Conservation (phyloP, 345 rosid genomes). For the Hibiscus tridactylites region DNA sequence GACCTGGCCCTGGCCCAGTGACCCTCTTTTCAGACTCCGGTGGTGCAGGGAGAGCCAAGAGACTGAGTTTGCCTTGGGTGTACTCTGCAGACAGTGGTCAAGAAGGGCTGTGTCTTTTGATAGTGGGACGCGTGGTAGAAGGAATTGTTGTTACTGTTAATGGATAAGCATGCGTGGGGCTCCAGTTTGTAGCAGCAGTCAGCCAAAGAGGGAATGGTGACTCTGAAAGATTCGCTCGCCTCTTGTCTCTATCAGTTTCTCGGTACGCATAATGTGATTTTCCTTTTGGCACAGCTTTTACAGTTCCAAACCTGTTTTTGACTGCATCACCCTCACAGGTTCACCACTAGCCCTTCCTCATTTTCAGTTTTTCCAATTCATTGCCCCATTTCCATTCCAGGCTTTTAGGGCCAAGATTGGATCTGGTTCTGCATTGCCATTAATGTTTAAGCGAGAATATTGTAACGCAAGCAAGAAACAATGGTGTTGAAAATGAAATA, state of each 20-base stretch:
- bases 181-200: conserved; percentile 11
- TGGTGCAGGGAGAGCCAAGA: not conserved
- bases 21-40: not conserved
- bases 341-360: not conserved
- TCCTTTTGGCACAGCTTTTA: not conserved
- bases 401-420: not conserved
- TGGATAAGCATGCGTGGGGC: conserved; percentile 16
- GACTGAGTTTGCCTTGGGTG: not conserved
- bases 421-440: not conserved
- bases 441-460: not conserved
- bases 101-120: not conserved
- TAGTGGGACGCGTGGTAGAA: not conserved
- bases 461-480: too few relatives aligned
- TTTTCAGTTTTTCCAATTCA: not conserved
- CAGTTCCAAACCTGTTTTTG: not conserved
- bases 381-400: not conserved
- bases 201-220: conserved; percentile 3
- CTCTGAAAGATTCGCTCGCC: conserved; percentile 7
- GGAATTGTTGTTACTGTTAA: conserved; percentile 2
- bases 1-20: not conserved
- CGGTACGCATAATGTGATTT: not conserved
- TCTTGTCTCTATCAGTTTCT: conserved; percentile 6
- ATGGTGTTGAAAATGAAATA: too few relatives aligned
- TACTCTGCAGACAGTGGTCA: not conserved
- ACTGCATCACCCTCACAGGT: not conserved